Base-by-base conservation (phyloP, 1,284 basidiomycete genomes). In the Ceratobasidium sp. region DNA sequence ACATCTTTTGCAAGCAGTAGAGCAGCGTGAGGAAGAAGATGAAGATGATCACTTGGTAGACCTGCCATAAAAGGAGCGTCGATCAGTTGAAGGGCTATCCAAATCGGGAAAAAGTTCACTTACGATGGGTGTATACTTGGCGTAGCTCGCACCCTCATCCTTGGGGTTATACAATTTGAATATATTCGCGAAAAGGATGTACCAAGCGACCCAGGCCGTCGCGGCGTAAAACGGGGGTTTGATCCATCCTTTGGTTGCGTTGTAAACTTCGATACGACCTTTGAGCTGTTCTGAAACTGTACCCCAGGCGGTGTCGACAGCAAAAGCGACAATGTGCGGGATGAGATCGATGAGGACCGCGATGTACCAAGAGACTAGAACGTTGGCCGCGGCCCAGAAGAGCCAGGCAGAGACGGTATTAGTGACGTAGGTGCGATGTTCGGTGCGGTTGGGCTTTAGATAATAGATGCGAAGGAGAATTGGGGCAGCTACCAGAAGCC, bases 321-420 rank as follows among this genome's bases (percentile, higher is more conserved):
- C 80, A 80, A 88, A 79, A 10, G 78, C 89, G 68, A 87, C 81
- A 65, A 91, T 76, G 59, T 86, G 85, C 13, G 92, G 93, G 73
- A 92, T 83, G 73, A 94, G 84, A 82, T 94, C 91, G 80, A 93
- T 86, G 78, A 92, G 84, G 84, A 93, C 86, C 6, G 91, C 93
- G 42, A 94, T 89, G 80, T 87, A 91, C 93, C 93, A 94, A 2
- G 93, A 94, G 69, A 93, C 87, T 77, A 92, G 84, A 69, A 94
- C 84, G 83, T 94, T 94, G 48, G 91, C 88, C 2, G 92, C 92
- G 10, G 89, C 90, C 92, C 93, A 94, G 83, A 92, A 92, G 6
- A 93, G 85, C 93, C 93, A 94, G 12, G 92, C 91, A 81, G 92
- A 87, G 67, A 93, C 84, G 82, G 93, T 94, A 79, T 91, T 87